Base-by-base conservation (phyloP, 2,329 filamentous ascomycete genomes). In the Botrytis byssoidea region DNA sequence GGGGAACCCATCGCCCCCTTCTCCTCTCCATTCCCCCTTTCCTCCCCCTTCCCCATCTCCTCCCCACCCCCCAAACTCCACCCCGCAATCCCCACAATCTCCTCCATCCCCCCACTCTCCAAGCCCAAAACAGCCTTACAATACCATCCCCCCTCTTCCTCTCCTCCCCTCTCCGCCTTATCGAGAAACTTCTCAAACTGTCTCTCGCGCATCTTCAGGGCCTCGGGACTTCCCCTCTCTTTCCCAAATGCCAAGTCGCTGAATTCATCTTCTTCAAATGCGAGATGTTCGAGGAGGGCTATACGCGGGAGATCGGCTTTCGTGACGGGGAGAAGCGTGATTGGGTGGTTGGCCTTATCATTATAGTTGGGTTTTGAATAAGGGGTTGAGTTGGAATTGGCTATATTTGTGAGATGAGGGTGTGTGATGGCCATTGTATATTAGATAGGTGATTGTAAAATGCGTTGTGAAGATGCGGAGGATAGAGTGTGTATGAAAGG, bases 41-140 rank as follows among this genome's bases (percentile, higher is more conserved):
- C 57, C 29, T 55, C 59, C 55, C 46, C 29, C 10, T 63, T 51
- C 65, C 55, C 29, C n/a, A 20, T 18, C 29, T 16, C 20, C 32
- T 40, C 14, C 25, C 46, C 73, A 20, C 40, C 48, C 65, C 66
- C 63, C 59, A 76, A 74, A 32, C 48, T 66, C 77, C 76, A 79
- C 25, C 48, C 57, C 25, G 76, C 76, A 66, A 67, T 74, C 5
- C 78, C 78, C 14, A 78, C 74, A 67, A 79, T 63, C 46, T 77
- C 72, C 48, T 71, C 66, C 12, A 22, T 63, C 7, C 66, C 70
- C 44, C 46, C 65, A 12, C 68, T 32, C n/a, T 70, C 48, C 4
- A 1, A 35, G 10, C n/a, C 5, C 14, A 68, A n/a, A 37, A 76
- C 74, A 40, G 75, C 78, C 42, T 76, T 77, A 6, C 74, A 51